phyloP scores from a whole-genome alignment of 2,329 filamentous ascomycete genomes.

The Triangularia setosa region DNA sequence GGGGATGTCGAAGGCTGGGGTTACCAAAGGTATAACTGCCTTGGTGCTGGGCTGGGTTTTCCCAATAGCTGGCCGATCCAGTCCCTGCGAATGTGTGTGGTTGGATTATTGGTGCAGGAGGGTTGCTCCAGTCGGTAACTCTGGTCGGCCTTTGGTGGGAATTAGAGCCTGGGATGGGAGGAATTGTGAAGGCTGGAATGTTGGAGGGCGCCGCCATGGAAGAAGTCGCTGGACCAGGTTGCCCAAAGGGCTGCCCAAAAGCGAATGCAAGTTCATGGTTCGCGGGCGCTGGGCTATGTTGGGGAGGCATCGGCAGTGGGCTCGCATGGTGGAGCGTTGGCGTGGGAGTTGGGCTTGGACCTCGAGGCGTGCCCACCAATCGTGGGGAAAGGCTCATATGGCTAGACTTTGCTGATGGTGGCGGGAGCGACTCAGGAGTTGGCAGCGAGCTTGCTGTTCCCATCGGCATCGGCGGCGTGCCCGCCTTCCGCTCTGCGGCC shows the following conservation, averaged over 20 bases:
- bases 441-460: conserved; percentile 30
- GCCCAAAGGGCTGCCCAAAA: neutral
- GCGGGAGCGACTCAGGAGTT: conserved; percentile 41
- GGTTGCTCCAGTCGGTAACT: conserved; percentile 49
- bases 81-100: conserved; percentile 49
- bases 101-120: conserved; percentile 50
- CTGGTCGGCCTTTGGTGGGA: conserved; percentile 40
- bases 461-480: conserved; percentile 18
- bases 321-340: conserved; percentile 32
- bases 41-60: conserved; percentile 27
- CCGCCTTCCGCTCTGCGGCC: conserved; percentile 31
- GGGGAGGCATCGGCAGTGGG: conserved; percentile 6
- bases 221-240: neutral
- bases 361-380: conserved; percentile 22
- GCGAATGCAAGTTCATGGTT: neutral
- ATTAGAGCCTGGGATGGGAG: conserved; percentile 35
- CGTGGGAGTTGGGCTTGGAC: conserved; percentile 35
- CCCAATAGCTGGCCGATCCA: conserved; percentile 40
- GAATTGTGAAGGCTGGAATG: conserved; percentile 38
- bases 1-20: neutral
- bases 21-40: neutral
- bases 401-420: conserved; percentile 30
- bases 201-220: neutral
- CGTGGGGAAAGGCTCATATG: conserved; percentile 38
- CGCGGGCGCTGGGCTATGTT: neutral